Conservation (phyloP, 176 grass and related monocot species). For the Juncus inflexus region DNA sequence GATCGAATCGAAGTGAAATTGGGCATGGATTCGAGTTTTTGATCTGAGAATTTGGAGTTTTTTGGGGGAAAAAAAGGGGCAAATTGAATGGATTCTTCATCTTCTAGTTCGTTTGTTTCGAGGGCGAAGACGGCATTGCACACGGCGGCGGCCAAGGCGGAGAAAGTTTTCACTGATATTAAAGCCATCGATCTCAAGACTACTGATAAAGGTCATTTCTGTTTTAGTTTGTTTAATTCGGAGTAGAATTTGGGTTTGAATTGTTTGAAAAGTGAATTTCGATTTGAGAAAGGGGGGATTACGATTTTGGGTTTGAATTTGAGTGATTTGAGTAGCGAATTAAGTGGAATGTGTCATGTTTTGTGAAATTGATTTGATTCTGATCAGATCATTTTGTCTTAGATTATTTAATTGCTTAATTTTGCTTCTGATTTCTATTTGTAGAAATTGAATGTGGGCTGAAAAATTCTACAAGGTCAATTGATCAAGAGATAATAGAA, state of each 20-base stretch:
- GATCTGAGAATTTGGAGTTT: not conserved
- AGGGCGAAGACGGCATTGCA: slow-evolving; percentile 81
- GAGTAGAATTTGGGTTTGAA: slow-evolving; percentile 13
- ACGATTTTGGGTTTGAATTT: too few relatives aligned
- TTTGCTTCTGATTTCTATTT: not conserved
- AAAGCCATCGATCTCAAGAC: slow-evolving; percentile 46
- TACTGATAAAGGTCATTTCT: slow-evolving; percentile 50
- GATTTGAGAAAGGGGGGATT: not conserved
- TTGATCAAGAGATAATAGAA: slow-evolving; percentile 55
- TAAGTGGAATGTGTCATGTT: too few relatives aligned
- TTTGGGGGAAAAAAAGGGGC: not conserved
- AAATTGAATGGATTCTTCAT: slow-evolving; percentile 26
- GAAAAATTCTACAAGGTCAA: slow-evolving; percentile 39
- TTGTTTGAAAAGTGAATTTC: not conserved
- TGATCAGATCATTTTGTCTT: not conserved
- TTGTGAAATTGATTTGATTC: not conserved
- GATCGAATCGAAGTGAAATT: not conserved
- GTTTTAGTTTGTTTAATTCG: slow-evolving; percentile 13
- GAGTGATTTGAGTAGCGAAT: too few relatives aligned
- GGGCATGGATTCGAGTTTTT: not conserved
- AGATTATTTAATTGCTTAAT: slow-evolving; percentile 1
- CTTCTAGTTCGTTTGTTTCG: slow-evolving; percentile 60
- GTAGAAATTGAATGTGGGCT: slow-evolving; percentile 52
- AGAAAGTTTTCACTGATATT: slow-evolving; percentile 86
- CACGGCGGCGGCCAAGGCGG: slow-evolving; percentile 66